Base-by-base conservation (phyloP, 345 rosid genomes). In the Eucalyptus cloeziana region DNA sequence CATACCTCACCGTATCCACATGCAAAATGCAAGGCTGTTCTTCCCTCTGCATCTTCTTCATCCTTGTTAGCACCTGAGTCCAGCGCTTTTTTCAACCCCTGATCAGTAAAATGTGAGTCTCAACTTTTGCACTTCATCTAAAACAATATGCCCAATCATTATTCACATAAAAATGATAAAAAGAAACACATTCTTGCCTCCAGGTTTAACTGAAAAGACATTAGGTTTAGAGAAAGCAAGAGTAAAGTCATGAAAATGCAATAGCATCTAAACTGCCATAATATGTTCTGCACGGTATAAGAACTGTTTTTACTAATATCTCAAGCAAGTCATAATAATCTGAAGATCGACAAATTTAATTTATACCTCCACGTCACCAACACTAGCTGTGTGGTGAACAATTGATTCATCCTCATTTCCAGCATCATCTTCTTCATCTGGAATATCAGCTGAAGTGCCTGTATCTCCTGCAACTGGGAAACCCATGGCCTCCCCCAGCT, bases 1-100 rank as follows among this genome's bases (percentile, higher is more conserved):
- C 89, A 4, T 94, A 98, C 99, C 99, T 98, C 99, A 69, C 99
- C 99, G 49, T 98, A 98, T 90, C 99, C 99, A 88, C 99, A 98
- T 45, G 99, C 96, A 94, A 97, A 98, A 94, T 98, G 99, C 91
- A 98, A 93, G 71, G 99, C 99, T 64, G 97, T 97, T 92, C 99
- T 95, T 91, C 99, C 99, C 92, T 98, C 99, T 37, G 99, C 94
- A 95, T 98, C 99, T 91, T 95, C 99, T 91, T 97, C 99, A 92
- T 98, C 94, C 93, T 97, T 98, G 94, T 94, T 91, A 87, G 97
- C 99, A 93, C 99, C 99, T 93, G 98, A 92, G 60, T 92, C 95
- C 89, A 98, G 92, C 9, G 99, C 98, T 86, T 60, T 62, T 94
- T 97, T 95, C 94, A 98, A 91, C 88, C 99, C 99, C 99, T 98